Percentiles rank a stretch among this genome's conserved stretches.
Conservation (phyloP, 768 basidiomycete species). For the Boletellus emodensis region DNA sequence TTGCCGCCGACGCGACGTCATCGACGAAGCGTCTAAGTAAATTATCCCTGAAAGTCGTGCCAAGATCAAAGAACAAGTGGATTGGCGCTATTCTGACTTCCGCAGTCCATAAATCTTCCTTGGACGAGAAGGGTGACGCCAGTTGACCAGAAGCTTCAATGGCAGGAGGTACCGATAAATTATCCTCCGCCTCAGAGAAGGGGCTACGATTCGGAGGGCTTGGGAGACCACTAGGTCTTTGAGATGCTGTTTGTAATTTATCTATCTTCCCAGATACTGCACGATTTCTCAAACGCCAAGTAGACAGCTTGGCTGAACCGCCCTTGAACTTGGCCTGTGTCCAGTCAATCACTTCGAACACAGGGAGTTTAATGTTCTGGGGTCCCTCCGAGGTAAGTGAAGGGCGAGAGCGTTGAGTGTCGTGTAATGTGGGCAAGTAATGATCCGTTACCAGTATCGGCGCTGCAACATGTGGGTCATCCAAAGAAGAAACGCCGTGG, state of each 20-base stretch:
- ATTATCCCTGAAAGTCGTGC: constrained; percentile 35
- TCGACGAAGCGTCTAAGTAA: constrained; percentile 48
- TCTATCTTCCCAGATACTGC: constrained; percentile 14
- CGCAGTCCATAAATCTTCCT: constrained; percentile 8
- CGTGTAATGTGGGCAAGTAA: constrained; percentile 58
- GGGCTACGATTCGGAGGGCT: constrained; percentile 16
- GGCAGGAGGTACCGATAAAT: constrained; percentile 9
- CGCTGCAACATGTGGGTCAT: constrained; percentile 36
- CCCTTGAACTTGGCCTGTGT: constrained; percentile 40
- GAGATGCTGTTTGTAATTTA: constrained; percentile 18
- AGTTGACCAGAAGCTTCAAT: constrained; percentile 18
- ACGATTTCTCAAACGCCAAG: constrained; percentile 54
- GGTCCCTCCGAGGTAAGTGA: constrained; percentile 21
- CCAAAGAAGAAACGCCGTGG: constrained; percentile 19
- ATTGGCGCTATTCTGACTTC: constrained; percentile 52
- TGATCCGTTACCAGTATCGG: constrained; percentile 76
- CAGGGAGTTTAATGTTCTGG: constrained; percentile 40
- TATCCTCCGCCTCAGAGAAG: constrained; percentile 15
- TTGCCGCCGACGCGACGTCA: constrained; percentile 30
- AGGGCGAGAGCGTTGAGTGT: constrained; percentile 41
- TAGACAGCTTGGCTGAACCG: constrained; percentile 51
- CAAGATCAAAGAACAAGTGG: constrained; percentile 75
- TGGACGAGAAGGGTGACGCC: background rate
- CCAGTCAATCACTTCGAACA: constrained; percentile 63
- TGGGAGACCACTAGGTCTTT: constrained; percentile 12